phyloP scores from a whole-genome alignment of 176 grass and related monocot species.

The Paspalum vaginatum region DNA sequence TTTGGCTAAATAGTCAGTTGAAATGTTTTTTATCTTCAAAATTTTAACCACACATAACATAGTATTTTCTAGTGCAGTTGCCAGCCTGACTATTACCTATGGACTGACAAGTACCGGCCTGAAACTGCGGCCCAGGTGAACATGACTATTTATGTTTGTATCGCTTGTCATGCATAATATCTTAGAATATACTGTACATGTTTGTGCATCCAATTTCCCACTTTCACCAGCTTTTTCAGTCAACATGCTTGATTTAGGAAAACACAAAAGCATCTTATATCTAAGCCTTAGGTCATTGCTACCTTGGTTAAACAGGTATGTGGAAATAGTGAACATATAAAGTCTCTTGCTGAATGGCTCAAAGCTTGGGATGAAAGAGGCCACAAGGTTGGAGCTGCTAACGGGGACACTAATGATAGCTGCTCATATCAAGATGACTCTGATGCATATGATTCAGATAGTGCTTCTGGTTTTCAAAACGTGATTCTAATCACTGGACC shows the following conservation, averaged over 20 bases:
- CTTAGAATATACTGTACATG: background rate
- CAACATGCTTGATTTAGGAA: conserved; percentile 7
- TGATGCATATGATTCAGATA: conserved; percentile 64
- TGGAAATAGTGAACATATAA: conserved; percentile 73
- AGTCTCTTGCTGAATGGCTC: conserved; percentile 81
- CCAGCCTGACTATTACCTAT: conserved; percentile 55
- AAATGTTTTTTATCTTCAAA: conserved; percentile 17
- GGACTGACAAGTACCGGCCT: conserved; percentile 89
- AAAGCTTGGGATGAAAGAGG: conserved; percentile 81
- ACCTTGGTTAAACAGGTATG: conserved; percentile 74
- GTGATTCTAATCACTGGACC: conserved; percentile 97
- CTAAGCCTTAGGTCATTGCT: conserved; percentile 30
- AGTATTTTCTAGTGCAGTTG: conserved; percentile 46
- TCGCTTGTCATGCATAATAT: conserved; percentile 18
- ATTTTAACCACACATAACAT: background rate
- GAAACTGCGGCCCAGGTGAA: conserved; percentile 86
- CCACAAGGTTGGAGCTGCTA: conserved; percentile 50
- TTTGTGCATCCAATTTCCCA: background rate
- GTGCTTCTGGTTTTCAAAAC: conserved; percentile 55
- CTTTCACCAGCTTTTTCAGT: conserved; percentile 9
- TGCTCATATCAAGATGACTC: conserved; percentile 61
- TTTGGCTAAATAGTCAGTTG: background rate
- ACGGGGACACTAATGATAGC: conserved; percentile 52
- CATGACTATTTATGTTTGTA: conserved; percentile 35
- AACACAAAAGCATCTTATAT: conserved; percentile 25